Percentiles rank a stretch among this genome's conserved stretches.
phyloP scores from a whole-genome alignment of 2,329 filamentous ascomycete genomes.

The Dothideomycetes sp. region DNA sequence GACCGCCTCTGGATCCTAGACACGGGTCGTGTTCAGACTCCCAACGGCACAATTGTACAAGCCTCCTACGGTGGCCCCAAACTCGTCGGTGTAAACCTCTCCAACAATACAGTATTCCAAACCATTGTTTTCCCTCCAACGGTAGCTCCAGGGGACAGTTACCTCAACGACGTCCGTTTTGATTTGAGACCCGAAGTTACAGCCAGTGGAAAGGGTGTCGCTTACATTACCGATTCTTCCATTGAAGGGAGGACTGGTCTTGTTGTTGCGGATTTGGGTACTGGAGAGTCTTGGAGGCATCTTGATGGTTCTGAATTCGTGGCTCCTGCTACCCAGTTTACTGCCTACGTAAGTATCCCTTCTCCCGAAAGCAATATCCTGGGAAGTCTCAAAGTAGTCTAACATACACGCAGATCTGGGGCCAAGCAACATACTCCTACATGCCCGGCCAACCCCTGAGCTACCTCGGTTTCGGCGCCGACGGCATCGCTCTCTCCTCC shows the following conservation, averaged over 20 bases:
- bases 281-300: slow-evolving; percentile 42
- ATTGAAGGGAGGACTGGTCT: slow-evolving; percentile 42
- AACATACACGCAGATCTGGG: too few relatives aligned
- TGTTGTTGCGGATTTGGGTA: slow-evolving; percentile 42
- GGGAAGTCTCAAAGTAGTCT: too few relatives aligned
- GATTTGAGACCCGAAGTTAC: slow-evolving; percentile 38
- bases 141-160: slow-evolving; percentile 40
- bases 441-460: slow-evolving; percentile 28
- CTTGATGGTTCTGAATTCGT: slow-evolving; percentile 36
- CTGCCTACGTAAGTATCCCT: too few relatives aligned
- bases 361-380: too few relatives aligned
- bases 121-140: slow-evolving; percentile 43
- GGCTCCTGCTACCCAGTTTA: slow-evolving; percentile 35
- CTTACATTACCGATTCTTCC: slow-evolving; percentile 46
- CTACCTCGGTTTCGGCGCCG: slow-evolving; percentile 37
- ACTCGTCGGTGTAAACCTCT: slow-evolving; percentile 40
- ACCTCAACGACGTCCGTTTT: slow-evolving; percentile 47
- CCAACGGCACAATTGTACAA: slow-evolving; percentile 36
- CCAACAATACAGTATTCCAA: slow-evolving; percentile 37
- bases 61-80: slow-evolving; percentile 43
- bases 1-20: slow-evolving; percentile 48
- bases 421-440: slow-evolving; percentile 37
- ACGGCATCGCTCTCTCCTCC: slow-evolving; percentile 43
- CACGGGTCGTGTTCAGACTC: slow-evolving; percentile 38
- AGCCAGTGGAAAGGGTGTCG: slow-evolving; percentile 36